Conservation (phyloP, 192 early-diverging fungal genomes). For the Podila epigama region DNA sequence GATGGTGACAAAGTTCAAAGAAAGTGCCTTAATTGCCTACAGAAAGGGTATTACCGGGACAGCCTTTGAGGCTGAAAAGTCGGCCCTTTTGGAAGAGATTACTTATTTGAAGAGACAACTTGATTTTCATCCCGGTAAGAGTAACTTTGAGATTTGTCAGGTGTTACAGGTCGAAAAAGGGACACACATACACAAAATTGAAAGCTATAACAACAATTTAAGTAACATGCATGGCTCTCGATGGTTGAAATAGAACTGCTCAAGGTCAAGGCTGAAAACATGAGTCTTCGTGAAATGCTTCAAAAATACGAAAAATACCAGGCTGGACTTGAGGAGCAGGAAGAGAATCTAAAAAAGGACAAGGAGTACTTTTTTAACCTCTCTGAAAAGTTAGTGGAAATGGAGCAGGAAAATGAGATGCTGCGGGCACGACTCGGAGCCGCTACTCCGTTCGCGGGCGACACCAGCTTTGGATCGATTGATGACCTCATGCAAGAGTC, state of each 20-base stretch:
- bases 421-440: conserved; percentile 17
- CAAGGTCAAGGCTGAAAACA: conserved; percentile 42
- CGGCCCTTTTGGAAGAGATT: conserved; percentile 35
- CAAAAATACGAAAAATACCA: conserved; percentile 40
- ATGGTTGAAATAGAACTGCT: conserved; percentile 31
- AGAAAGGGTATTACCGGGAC: conserved; percentile 29
- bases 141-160: not conserved
- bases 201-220: too few relatives aligned
- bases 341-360: conserved; percentile 34
- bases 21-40: conserved; percentile 28
- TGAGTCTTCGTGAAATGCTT: conserved; percentile 38
- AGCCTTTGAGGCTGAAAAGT: conserved; percentile 37
- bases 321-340: conserved; percentile 25
- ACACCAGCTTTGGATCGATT: conserved; percentile 25
- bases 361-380: conserved; percentile 36
- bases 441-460: conserved; percentile 23
- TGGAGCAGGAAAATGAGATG: conserved; percentile 25
- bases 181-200: too few relatives aligned
- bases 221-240: too few relatives aligned
- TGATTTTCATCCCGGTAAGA: conserved; percentile 49
- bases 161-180: too few relatives aligned
- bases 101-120: conserved; percentile 30
- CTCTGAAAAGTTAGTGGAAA: conserved; percentile 17
- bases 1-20: conserved; percentile 44
- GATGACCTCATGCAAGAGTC: conserved; percentile 46